Percentiles rank a stretch among this genome's conserved stretches.
Conservation (phyloP, 495 filamentous ascomycete species). For the Talaromyces ruber region DNA sequence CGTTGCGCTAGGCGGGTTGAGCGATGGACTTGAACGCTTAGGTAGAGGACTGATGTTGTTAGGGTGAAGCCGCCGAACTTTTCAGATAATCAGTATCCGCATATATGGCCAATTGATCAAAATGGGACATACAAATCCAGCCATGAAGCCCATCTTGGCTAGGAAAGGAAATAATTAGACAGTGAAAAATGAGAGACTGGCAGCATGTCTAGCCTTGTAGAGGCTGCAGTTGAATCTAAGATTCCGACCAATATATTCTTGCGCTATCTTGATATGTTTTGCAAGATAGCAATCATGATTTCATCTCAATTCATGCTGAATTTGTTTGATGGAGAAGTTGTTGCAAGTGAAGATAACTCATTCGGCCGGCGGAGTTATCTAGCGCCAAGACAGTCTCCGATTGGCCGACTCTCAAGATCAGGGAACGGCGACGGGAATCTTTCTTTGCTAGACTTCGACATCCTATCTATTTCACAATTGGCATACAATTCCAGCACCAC, state of each 20-base stretch:
- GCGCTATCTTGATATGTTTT: not conserved
- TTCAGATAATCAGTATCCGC: slow-evolving; percentile 5
- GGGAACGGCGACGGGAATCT: slow-evolving; percentile 11
- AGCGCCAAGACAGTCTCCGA: slow-evolving; percentile 20
- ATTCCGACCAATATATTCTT: not conserved
- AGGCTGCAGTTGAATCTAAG: not conserved
- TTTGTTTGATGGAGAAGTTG: not conserved
- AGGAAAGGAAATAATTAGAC: not conserved
- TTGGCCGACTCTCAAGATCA: slow-evolving; percentile 18
- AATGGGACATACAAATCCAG: slow-evolving; percentile 74
- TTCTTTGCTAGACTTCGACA: slow-evolving; percentile 17
- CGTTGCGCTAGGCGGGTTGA: slow-evolving; percentile 63
- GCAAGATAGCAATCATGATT: not conserved
- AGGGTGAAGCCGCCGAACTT: slow-evolving; percentile 75
- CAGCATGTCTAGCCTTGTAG: not conserved
- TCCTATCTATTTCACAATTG: not conserved
- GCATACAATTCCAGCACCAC: not conserved
- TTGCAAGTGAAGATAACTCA: not conserved
- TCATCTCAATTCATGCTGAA: not conserved
- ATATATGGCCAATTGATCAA: not conserved
- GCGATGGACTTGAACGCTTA: slow-evolving; percentile 66
- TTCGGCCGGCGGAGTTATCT: not conserved
- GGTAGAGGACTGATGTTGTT: slow-evolving; percentile 73
- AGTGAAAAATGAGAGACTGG: not conserved
- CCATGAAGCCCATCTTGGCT: slow-evolving; percentile 61